phyloP scores from a whole-genome alignment of 345 rosid species.

The Populus davidiana region DNA sequence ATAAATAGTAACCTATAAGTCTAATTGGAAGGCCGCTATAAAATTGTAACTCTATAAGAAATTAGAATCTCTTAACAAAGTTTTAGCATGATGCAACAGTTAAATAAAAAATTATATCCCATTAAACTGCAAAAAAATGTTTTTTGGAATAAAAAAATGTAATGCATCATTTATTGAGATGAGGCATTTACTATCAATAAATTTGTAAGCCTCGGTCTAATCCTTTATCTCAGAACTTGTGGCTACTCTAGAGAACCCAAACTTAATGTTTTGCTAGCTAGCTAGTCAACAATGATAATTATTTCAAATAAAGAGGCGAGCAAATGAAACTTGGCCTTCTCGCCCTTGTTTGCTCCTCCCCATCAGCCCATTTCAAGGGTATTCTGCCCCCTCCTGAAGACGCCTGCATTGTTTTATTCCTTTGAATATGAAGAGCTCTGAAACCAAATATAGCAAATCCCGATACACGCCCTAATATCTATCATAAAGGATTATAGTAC shows the following conservation, averaged over 20 bases:
- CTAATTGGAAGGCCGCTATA: too few relatives aligned
- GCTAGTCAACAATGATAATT: not conserved
- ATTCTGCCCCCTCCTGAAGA: slow-evolving; percentile 21
- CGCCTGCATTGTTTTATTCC: slow-evolving; percentile 9
- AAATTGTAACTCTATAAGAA: too few relatives aligned
- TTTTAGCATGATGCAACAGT: fast-evolving
- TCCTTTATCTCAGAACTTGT: not conserved
- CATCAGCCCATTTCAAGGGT: slow-evolving; percentile 28
- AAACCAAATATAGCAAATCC: slow-evolving; percentile 73
- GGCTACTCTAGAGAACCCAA: not conserved
- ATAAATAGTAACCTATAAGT: too few relatives aligned
- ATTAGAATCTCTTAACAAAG: too few relatives aligned
- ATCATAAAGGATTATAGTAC: not conserved
- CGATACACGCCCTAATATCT: slow-evolving; percentile 36
- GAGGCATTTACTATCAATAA: not conserved
- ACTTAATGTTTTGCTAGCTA: not conserved
- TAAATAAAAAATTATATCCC: too few relatives aligned
- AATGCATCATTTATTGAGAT: not conserved
- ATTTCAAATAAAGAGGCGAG: not conserved
- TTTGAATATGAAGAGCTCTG: slow-evolving; percentile 25
- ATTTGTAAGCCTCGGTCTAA: not conserved
- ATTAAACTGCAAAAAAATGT: too few relatives aligned
- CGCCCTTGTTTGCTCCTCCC: slow-evolving; percentile 25
- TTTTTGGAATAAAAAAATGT: too few relatives aligned
- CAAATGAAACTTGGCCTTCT: not conserved